Evolutionary conservation across 257 asterid genomes (phyloP), one percentile per base, ranked within the genome.

Genomic region (Solanum pinnatisectum): DNA sequence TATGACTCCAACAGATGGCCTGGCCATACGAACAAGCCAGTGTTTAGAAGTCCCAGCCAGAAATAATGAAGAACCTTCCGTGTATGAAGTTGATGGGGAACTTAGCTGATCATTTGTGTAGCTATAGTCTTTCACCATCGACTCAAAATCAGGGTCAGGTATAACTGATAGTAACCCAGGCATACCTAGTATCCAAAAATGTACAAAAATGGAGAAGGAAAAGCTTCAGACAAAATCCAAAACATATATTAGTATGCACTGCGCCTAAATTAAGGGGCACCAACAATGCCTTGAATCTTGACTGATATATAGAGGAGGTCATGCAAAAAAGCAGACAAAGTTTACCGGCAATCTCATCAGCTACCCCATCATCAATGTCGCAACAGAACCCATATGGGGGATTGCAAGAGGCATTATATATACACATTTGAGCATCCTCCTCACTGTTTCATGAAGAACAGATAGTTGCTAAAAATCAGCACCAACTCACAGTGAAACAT

Each of bases 311-410:
- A 56, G 72, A 40, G 8, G 18, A 67, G 27, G 5, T 52, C 87
- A 71, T 32, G n/a, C 42, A 5, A 68, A 44, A 81, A 20, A 88
- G 39, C 18, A 18, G 73, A 36, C 46, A 72, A 70, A 23, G 5
- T 60, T 76, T 93, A 96, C 99, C 86, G 0, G 96, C 96, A 79
- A 96, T 92, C 90, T 90, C 89, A 70, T 85, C 87, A 88, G 98
- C 98, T 70, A 87, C 87, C 85, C 90, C 94, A 59, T 89, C 91
- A 90, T 95, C 97, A 91, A 97, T 91, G 85, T 94, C 98, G 87
- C 98, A 97, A 93, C 98, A 97, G 90, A 97, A 97, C 85, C 98
- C 98, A 88, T 93, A 93, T 89, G 90, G 90, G 30, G 91, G 84
- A 67, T 90, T 84, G 84, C 90, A 93, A 16, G 98, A 96, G 90